Base-by-base conservation (phyloP, 352 stramenopile species). In the Albugo laibachii region DNA sequence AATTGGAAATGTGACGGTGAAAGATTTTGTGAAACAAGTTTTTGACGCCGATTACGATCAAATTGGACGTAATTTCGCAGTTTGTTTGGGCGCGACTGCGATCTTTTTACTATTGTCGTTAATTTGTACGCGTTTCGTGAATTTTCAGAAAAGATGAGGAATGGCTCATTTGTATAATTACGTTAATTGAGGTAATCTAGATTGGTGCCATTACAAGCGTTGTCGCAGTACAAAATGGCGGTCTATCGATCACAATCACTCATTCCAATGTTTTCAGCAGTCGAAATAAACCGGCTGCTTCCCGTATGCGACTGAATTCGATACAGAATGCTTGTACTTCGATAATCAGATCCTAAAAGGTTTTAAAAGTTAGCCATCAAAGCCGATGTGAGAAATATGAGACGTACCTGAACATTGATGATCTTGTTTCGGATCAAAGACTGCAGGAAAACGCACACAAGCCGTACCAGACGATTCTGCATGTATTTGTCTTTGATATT, bases 301-400 rank as follows among this genome's bases (percentile, higher is more conserved):
- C 95, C 45, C 91, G 78, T 61, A 98, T 98, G 41, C 92, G 78
- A 62, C 86, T 96, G 78, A 98, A 98, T 66, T 98, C 91, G 59
- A 99, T 97, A 72, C 95, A 99, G 72, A 99, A 99, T 52, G 94
- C 85, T 63, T 99, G 93, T 36, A 98, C 84, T 62, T 98, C 94
- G 64, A 98, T 97, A 64, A 97, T 97, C 56, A 98, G 75, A 62
- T 98, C 93, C 69, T 95, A 52, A 21, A 59, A 35, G 13, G 24
- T 48, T 41, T 14, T 44, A 43, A 42, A 20, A 49, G 21, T 60
- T 50, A 36, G 35, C 35, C 16, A 15, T 46, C 15, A 16, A 19
- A 31, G 39, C 47, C 15, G 41, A 46, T 13, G 36, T 4, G 18
- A 34, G 37, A 16, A 13, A 19, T 15, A 34, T 31, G 51, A 14